These are phyloP conservation scores for Sporisorium reilianum DNA, from an alignment of 1,284 basidiomycete genomes.

Conservation along the genomic window DNA sequence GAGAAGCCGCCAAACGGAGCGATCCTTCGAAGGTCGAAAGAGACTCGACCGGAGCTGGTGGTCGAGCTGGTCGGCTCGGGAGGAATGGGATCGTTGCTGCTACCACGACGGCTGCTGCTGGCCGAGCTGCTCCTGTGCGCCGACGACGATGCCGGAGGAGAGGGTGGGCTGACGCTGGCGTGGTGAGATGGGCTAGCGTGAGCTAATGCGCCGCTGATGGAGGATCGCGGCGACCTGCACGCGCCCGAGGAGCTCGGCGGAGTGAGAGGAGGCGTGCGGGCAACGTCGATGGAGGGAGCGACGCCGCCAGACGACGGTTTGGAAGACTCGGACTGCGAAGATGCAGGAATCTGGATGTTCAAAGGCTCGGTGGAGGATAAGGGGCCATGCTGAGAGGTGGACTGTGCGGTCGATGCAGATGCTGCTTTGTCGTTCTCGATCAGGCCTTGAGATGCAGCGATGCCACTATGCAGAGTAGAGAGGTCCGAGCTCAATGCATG, in stretches of 20 bases:
- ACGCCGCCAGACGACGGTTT: neutral
- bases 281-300: neutral
- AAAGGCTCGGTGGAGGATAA: conserved; percentile 2
- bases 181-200: neutral
- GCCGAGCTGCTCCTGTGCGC: conserved; percentile 17
- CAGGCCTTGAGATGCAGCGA: no score
- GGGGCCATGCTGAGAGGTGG: conserved; percentile 15
- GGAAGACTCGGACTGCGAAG: neutral
- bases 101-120: conserved; percentile 26
- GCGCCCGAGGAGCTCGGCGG: conserved; percentile 27
- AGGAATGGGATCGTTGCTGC: conserved; percentile 15
- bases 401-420: conserved; percentile 2
- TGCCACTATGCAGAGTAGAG: no score
- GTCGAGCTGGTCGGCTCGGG: conserved; percentile 4
- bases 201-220: conserved; percentile 17
- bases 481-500: no score
- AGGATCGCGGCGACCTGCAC: conserved; percentile 22
- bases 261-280: conserved; percentile 13
- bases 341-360: conserved; percentile 2
- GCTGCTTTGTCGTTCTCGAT: no score
- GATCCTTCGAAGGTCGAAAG: conserved; percentile 34
- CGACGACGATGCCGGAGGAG: conserved; percentile 26
- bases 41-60: conserved; percentile 17
- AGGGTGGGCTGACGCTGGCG: neutral
- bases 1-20: conserved; percentile 14